A percentile compares a stretch with the other conserved stretches of the same genome.
These are phyloP conservation scores for Saturnispora hagleri DNA, from an alignment of 805 yeast species.

Conservation along the genomic window DNA sequence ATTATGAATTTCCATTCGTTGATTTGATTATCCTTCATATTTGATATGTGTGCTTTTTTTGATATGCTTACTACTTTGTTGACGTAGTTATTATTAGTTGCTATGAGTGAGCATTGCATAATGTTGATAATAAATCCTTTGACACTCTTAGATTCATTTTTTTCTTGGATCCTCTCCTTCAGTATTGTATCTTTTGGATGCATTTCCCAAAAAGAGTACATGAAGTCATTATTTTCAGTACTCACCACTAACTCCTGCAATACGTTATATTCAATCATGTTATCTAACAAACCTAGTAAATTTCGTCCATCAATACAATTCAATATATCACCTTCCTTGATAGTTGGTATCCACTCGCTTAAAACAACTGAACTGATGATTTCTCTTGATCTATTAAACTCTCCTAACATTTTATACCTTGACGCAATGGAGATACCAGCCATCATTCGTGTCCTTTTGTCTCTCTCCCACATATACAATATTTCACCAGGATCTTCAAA, in stretches of 20 bases:
- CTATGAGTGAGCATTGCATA: slow-evolving; percentile 11
- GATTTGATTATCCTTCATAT: neutral
- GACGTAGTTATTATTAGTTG: slow-evolving; percentile 7
- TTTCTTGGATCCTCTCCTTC: slow-evolving; percentile 10
- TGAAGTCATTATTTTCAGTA: slow-evolving; percentile 11
- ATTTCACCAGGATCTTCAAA: slow-evolving; percentile 9
- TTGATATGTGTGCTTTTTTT: slow-evolving; percentile 9
- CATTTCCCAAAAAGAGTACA: slow-evolving; percentile 22
- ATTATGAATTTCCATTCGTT: slow-evolving; percentile 11
- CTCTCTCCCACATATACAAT: slow-evolving; percentile 5
- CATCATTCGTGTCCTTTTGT: slow-evolving; percentile 12
- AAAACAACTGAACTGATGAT: slow-evolving; percentile 13
- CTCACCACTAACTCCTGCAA: slow-evolving; percentile 12
- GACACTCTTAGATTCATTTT: neutral
- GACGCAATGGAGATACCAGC: slow-evolving; percentile 19
- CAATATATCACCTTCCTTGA: neutral
- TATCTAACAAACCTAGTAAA: slow-evolving; percentile 15
- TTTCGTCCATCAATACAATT: slow-evolving; percentile 14
- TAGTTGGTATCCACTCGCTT: slow-evolving; percentile 16
- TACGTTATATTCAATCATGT: slow-evolving; percentile 7
- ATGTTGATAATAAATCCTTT: slow-evolving; percentile 10
- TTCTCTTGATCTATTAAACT: slow-evolving; percentile 11
- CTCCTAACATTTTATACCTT: slow-evolving; percentile 17
- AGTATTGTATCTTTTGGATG: slow-evolving; percentile 14
- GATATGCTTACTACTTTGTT: slow-evolving; percentile 11